phyloP scores from a whole-genome alignment of 108 stramenopile species.

The Bacterosira constricta region DNA sequence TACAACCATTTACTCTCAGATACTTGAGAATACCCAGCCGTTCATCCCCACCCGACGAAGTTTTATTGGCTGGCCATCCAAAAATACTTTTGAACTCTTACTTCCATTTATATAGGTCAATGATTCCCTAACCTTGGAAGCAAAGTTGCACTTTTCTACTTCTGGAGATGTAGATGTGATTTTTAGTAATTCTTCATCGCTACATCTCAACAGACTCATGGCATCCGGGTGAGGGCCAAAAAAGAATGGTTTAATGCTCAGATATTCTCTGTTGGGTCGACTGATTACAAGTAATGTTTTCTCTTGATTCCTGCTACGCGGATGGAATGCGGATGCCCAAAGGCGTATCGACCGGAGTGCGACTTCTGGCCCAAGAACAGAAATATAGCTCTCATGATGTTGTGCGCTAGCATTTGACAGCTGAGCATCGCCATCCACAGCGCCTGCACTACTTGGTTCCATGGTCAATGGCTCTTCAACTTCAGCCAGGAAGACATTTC shows the following conservation, averaged over 20 bases:
- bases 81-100: constrained; percentile 24
- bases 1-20: no score
- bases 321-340: constrained; percentile 52
- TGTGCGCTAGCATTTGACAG: background rate
- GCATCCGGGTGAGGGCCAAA: constrained; percentile 49
- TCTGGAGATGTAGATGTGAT: constrained; percentile 76
- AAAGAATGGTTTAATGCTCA: constrained; percentile 58
- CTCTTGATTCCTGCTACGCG: background rate
- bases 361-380: constrained; percentile 54
- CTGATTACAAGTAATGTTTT: constrained; percentile 54
- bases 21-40: no score
- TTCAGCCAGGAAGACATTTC: constrained; percentile 66
- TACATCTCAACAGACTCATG: constrained; percentile 50
- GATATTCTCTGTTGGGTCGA: constrained; percentile 21
- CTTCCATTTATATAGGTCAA: constrained; percentile 32
- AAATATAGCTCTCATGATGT: background rate
- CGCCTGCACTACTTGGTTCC: background rate
- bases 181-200: constrained; percentile 58
- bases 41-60: constrained; percentile 43
- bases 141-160: constrained; percentile 77
- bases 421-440: constrained; percentile 6
- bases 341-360: constrained; percentile 61
- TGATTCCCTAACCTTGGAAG: constrained; percentile 48
- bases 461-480: no score
- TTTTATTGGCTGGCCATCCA: constrained; percentile 11